These are phyloP conservation scores for Diaporthe humulicola DNA, from an alignment of 2,329 filamentous ascomycete species.

Conservation along the genomic window DNA sequence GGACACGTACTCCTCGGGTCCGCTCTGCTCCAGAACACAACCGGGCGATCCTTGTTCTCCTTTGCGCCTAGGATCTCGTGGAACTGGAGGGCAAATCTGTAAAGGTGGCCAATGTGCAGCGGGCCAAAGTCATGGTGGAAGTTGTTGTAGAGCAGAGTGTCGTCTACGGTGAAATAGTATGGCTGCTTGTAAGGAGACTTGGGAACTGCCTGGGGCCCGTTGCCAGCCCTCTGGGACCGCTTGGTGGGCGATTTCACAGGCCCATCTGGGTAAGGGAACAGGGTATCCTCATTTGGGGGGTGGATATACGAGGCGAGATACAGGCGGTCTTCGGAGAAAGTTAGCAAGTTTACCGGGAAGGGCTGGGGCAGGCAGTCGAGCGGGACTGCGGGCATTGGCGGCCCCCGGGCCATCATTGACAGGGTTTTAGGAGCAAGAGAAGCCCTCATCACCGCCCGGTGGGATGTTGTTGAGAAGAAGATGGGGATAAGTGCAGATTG, in stretches of 20 bases:
- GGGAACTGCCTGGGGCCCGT: constrained; percentile 63
- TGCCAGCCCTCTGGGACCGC: constrained; percentile 75
- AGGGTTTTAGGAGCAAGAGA: not conserved
- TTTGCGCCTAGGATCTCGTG: constrained; percentile 95
- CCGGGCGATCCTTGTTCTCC: constrained; percentile 88
- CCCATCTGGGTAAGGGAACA: constrained; percentile 82
- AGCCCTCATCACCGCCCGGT: not conserved
- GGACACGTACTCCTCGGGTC: constrained; percentile 84
- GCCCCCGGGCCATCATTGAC: not conserved
- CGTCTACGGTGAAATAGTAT: constrained; percentile 96
- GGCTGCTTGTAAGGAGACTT: constrained; percentile 71
- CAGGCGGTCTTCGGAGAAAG: constrained; percentile 78
- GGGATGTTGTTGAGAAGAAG: constrained; percentile 26
- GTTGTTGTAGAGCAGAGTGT: constrained; percentile 93
- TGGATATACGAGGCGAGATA: constrained; percentile 94
- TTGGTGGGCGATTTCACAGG: constrained; percentile 79
- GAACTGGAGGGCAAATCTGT: constrained; percentile 95
- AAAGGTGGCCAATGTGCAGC: constrained; percentile 95
- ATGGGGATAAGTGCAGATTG: not conserved
- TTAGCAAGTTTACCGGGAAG: constrained; percentile 52
- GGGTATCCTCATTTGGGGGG: constrained; percentile 82
- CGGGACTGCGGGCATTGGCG: constrained; percentile 19
- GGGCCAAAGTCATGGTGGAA: constrained; percentile 99
- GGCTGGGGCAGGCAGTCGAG: constrained; percentile 43
- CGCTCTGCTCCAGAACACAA: constrained; percentile 96